phyloP scores from a whole-genome alignment of 2,329 filamentous ascomycete genomes.

The Aureobasidium pullulans region DNA sequence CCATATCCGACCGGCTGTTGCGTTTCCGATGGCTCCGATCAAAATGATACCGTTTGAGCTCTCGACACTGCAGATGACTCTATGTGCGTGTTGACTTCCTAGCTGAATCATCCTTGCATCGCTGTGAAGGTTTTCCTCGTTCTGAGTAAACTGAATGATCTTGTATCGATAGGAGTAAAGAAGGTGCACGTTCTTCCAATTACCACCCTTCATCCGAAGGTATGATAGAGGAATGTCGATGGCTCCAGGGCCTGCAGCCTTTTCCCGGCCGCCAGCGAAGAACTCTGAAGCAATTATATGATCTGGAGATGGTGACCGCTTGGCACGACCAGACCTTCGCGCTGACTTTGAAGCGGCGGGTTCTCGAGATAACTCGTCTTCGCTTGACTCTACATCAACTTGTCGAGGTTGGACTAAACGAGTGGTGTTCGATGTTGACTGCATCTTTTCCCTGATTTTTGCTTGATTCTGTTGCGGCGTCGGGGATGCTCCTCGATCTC shows the following conservation, averaged over 20 bases:
- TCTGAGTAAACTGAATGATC: background rate
- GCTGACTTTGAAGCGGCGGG: background rate
- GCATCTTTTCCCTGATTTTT: background rate
- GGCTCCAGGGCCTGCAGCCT: background rate
- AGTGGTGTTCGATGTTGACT: background rate
- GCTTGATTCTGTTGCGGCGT: background rate
- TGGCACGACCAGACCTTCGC: background rate
- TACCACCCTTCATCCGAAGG: background rate
- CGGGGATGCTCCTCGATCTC: background rate
- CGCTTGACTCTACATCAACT: background rate
- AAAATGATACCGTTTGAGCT: background rate
- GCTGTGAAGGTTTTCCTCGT: background rate
- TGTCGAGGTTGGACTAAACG: background rate
- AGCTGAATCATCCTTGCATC: background rate
- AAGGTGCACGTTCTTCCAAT: background rate
- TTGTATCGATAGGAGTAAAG: background rate
- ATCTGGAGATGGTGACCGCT: background rate
- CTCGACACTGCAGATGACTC: background rate
- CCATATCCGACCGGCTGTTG: background rate
- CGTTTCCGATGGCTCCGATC: background rate
- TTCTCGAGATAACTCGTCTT: background rate
- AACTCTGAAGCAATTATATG: background rate
- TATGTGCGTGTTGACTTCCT: background rate
- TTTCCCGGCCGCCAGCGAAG: background rate
- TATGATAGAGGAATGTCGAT: background rate